Conservation (phyloP, 768 basidiomycete genomes). For the Leccinum subtestaceum region DNA sequence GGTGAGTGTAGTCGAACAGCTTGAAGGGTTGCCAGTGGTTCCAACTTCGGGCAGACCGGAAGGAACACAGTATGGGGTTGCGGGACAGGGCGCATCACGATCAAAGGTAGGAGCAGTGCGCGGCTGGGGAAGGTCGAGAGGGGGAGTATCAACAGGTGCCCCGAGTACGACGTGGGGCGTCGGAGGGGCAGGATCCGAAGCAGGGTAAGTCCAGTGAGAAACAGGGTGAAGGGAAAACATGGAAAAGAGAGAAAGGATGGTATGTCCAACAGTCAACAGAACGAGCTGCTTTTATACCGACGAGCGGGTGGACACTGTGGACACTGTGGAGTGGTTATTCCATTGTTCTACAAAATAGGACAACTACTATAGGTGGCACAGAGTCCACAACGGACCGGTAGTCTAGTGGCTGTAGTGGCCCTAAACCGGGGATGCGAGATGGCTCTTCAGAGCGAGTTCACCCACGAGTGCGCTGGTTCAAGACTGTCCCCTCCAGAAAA, state of each 20-base stretch:
- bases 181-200: slow-evolving; percentile 1
- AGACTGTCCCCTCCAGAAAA: slow-evolving; percentile 94
- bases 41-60: background rate
- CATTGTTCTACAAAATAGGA: slow-evolving; percentile 1
- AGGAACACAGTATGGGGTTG: slow-evolving; percentile 7
- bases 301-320: no score
- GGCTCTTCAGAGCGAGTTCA: slow-evolving; percentile 54
- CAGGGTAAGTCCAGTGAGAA: background rate
- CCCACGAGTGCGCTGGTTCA: slow-evolving; percentile 86
- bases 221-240: background rate
- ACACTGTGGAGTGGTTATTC: background rate
- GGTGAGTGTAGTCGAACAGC: background rate
- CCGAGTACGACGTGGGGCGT: slow-evolving; percentile 9
- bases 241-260: background rate
- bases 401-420: slow-evolving; percentile 81
- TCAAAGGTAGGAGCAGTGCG: background rate
- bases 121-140: background rate
- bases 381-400: slow-evolving; percentile 31
- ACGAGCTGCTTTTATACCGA: slow-evolving; percentile 12
- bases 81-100: slow-evolving; percentile 14
- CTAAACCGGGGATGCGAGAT: slow-evolving; percentile 77
- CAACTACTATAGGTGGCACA: background rate
- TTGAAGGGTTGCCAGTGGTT: background rate
- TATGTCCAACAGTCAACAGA: background rate
- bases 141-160: slow-evolving; percentile 2